These are phyloP conservation scores for Macaranga tanarius DNA, from an alignment of 441 rosid genomes.

Conservation along the genomic window DNA sequence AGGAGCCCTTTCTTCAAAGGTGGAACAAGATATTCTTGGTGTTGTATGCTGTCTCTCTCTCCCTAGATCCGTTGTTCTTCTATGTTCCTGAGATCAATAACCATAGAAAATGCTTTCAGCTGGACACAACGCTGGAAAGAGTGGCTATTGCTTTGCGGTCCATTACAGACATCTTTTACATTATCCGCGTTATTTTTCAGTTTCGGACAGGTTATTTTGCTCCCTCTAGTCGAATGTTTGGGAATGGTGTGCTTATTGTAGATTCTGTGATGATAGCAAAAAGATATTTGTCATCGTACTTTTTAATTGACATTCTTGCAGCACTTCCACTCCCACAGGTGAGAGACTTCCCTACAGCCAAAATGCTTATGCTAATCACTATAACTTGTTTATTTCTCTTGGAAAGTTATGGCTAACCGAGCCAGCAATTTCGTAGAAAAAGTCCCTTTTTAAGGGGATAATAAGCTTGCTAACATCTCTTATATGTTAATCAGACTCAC, in stretches of 20 bases:
- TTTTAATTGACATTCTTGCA: constrained; percentile 78
- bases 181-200: constrained; percentile 67
- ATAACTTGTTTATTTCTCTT: no score
- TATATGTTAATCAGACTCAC: no score
- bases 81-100: constrained; percentile 67
- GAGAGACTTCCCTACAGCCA: constrained; percentile 22
- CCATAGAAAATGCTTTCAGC: constrained; percentile 47
- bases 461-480: no score
- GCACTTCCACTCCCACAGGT: constrained; percentile 94
- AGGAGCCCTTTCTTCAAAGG: constrained; percentile 62
- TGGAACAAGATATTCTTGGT: constrained; percentile 91
- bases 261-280: constrained; percentile 66
- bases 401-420: no score
- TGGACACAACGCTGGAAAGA: constrained; percentile 51
- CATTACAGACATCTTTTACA: constrained; percentile 62
- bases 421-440: no score
- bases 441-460: no score
- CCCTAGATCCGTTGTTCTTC: constrained; percentile 88
- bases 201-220: constrained; percentile 84
- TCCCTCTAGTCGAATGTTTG: constrained; percentile 68
- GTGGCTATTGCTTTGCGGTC: constrained; percentile 61
- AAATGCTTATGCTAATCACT: no score
- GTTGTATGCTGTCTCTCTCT: constrained; percentile 68
- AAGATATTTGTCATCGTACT: constrained; percentile 65
- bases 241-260: constrained; percentile 78